Evolutionary conservation across 106 monocot genomes (phyloP).

Genomic region (Ottelia alismoides): DNA sequence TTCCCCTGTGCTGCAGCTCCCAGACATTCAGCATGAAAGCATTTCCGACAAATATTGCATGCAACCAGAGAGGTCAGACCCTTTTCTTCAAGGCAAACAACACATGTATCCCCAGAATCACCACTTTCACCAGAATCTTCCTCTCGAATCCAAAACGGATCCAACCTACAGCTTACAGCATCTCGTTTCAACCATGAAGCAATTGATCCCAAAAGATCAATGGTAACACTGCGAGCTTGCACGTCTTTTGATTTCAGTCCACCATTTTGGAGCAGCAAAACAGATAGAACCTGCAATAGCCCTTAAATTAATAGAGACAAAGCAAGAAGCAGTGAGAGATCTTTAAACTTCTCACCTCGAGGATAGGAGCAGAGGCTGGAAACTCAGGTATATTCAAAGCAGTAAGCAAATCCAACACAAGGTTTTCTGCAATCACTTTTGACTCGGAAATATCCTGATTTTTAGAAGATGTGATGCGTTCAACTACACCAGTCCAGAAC

Average conservation of each 20-base stretch:
- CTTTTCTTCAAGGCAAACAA: slow-evolving; percentile 55
- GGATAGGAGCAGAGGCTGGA: slow-evolving; percentile 83
- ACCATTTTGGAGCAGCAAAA: slow-evolving; percentile 87
- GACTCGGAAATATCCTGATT: slow-evolving; percentile 70
- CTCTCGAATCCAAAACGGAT: slow-evolving; percentile 75
- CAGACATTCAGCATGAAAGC: slow-evolving; percentile 84
- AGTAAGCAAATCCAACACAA: slow-evolving; percentile 78
- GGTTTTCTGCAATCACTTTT: slow-evolving; percentile 78
- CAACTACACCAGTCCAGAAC: slow-evolving; percentile 91
- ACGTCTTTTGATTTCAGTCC: slow-evolving; percentile 91
- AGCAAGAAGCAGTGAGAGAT: neutral
- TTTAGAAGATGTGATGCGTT: slow-evolving; percentile 73
- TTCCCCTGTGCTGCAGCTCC: slow-evolving; percentile 46
- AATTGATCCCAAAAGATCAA: slow-evolving; percentile 90
- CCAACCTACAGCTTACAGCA: slow-evolving; percentile 36
- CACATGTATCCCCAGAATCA: slow-evolving; percentile 30
- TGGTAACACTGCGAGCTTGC: slow-evolving; percentile 68
- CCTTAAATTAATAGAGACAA: neutral
- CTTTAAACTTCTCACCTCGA: slow-evolving; percentile 55
- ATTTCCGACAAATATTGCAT: slow-evolving; percentile 64
- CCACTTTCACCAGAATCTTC: slow-evolving; percentile 29
- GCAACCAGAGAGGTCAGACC: slow-evolving; percentile 28
- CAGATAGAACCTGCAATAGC: slow-evolving; percentile 67
- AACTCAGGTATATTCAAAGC: slow-evolving; percentile 94
- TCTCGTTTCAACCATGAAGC: slow-evolving; percentile 83